Base-by-base conservation (phyloP, 2,329 filamentous ascomycete genomes). In the Colletotrichum salicis region DNA sequence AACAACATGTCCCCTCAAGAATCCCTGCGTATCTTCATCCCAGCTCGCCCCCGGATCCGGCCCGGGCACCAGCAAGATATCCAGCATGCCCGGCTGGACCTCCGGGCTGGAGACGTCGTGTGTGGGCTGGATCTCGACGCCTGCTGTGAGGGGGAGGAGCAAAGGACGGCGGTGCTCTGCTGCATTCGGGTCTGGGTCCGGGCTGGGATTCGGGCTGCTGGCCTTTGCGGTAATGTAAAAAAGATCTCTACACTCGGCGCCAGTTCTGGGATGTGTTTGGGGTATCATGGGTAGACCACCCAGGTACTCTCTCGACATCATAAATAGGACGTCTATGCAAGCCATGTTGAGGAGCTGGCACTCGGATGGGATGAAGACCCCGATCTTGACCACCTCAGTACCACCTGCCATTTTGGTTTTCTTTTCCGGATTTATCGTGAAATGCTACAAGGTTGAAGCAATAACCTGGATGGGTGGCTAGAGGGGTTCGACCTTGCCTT, bases 41-140 rank as follows among this genome's bases (percentile, higher is more conserved):
- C 80, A 83, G 6, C 64, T 69, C 2, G 62, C 68, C 0, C 27
- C 37, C 0, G 86, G 87, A 61, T 88, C 82, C 27, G 86, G 83
- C 0, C 87, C 87, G 1, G 87, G 87, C 1, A 89, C 81, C 0
- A 88, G 73, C 15, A 89, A 74, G 60, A 89, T 80, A 75, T 89
- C 85, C 4, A 89, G 80, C 74, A 82, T 80, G 3, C 86, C 87
- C 0, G 87, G 85, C 19, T 83, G 82, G 6, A 89, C 86, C 13
- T 82, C 84, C 0, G 82, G 76, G 74, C 87, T 83, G 35, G 76
- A 76, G 73, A 83, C 83, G 67, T 83, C 81, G 76, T 87, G 81
- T 5, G 86, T 86, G 31, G 84, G 79, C 41, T 78, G 75, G 54
- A 87, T 71, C 4, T 71, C 75, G 55, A 82, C 73, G 60, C 77